phyloP scores from a whole-genome alignment of 495 filamentous ascomycete species.

The Podospora conica region DNA sequence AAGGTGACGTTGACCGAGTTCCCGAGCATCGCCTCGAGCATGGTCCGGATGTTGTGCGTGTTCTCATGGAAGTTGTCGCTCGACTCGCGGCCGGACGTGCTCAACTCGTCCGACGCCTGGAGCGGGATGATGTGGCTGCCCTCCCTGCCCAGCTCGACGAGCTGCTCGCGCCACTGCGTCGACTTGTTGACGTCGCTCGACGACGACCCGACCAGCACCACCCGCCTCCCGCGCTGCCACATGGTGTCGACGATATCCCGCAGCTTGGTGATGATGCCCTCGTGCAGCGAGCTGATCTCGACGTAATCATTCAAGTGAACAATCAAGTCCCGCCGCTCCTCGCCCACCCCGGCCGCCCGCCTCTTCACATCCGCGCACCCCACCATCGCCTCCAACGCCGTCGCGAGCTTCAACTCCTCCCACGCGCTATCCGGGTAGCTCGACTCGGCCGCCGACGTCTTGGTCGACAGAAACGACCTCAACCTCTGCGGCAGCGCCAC shows the following conservation, averaged over 20 bases:
- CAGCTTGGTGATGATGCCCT: slow-evolving; percentile 59
- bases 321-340: slow-evolving; percentile 39
- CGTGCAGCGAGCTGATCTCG: slow-evolving; percentile 57
- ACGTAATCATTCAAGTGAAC: slow-evolving; percentile 76
- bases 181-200: slow-evolving; percentile 32
- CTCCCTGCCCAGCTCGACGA: slow-evolving; percentile 28
- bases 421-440: slow-evolving; percentile 29
- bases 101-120: slow-evolving; percentile 12
- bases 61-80: slow-evolving; percentile 35
- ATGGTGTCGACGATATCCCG: slow-evolving; percentile 63
- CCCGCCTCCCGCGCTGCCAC: slow-evolving; percentile 59
- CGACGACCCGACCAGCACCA: slow-evolving; percentile 70
- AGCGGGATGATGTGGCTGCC: slow-evolving; percentile 28
- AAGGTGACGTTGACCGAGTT: slow-evolving; percentile 16
- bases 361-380: slow-evolving; percentile 25
- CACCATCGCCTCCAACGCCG: slow-evolving; percentile 36
- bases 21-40: slow-evolving; percentile 28
- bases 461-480: slow-evolving; percentile 17
- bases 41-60: slow-evolving; percentile 33
- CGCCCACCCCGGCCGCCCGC: background rate
- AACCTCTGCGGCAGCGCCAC: slow-evolving; percentile 20
- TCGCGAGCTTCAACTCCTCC: slow-evolving; percentile 39
- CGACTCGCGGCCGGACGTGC: slow-evolving; percentile 18
- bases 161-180: slow-evolving; percentile 25
- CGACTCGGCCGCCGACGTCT: background rate